Percentiles rank a stretch among this genome's conserved stretches.
phyloP scores from a whole-genome alignment of 768 basidiomycete genomes.

The Auricularia sp. region DNA sequence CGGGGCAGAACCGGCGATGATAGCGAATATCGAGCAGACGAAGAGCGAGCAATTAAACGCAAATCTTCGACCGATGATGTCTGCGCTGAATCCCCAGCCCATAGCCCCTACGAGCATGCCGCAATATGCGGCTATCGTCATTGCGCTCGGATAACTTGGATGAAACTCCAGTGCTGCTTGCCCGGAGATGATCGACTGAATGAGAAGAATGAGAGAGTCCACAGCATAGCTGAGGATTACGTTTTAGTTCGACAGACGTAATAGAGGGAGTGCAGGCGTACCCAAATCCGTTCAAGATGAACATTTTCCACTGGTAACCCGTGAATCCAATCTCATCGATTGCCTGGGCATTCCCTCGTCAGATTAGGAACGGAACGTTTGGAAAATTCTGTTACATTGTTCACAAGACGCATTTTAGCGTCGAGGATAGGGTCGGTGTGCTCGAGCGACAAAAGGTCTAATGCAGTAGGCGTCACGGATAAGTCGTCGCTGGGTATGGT shows the following conservation, averaged over 20 bases:
- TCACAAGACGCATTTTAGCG: neutral
- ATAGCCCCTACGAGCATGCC: slow-evolving; percentile 43
- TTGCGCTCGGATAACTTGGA: neutral
- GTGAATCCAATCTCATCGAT: neutral
- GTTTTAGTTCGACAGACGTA: neutral
- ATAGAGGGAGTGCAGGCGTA: neutral
- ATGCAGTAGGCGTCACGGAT: neutral
- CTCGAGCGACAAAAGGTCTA: neutral
- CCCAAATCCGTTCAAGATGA: neutral
- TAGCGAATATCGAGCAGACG: slow-evolving; percentile 42
- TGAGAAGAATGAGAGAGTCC: neutral
- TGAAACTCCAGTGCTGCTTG: neutral
- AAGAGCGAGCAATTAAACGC: slow-evolving; percentile 47
- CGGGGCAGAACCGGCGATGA: slow-evolving; percentile 36
- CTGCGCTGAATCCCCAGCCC: slow-evolving; percentile 39
- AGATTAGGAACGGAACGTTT: neutral
- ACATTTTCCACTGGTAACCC: neutral
- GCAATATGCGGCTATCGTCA: slow-evolving; percentile 41
- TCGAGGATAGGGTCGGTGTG: neutral
- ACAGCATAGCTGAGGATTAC: neutral
- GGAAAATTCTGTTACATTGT: neutral
- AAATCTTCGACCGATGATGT: slow-evolving; percentile 41
- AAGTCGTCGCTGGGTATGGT: neutral
- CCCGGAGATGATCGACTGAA: neutral
- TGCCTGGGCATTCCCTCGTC: neutral